These are phyloP conservation scores for Entophlyctis helioformis DNA, from an alignment of 192 early-diverging fungal species.

Conservation along the genomic window DNA sequence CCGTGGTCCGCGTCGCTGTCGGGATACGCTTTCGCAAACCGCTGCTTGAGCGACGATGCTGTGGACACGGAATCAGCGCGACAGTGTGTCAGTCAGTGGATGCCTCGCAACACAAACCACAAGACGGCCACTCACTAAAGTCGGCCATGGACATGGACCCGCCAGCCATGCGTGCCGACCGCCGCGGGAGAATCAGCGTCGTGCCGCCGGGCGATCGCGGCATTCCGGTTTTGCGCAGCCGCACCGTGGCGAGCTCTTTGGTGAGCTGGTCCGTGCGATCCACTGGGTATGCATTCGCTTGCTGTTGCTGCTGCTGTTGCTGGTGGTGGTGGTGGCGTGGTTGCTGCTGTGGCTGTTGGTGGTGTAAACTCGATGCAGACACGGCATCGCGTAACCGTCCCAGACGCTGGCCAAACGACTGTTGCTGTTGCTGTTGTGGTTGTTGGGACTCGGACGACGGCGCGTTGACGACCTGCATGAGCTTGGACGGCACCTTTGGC, in stretches of 20 bases:
- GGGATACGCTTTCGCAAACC: conserved; percentile 9
- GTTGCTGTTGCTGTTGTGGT: background rate
- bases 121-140: background rate
- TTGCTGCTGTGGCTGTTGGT: background rate
- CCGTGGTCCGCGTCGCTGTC: no score
- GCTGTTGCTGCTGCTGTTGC: background rate
- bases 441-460: no score
- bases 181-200: conserved; percentile 10
- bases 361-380: background rate
- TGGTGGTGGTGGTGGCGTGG: background rate
- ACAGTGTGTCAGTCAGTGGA: background rate
- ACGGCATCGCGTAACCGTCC: background rate
- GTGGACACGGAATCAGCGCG: background rate
- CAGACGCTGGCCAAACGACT: background rate
- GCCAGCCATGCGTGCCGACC: conserved; percentile 1
- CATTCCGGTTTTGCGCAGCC: conserved; percentile 8
- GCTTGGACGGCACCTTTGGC: no score
- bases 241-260: background rate
- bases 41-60: conserved; percentile 6
- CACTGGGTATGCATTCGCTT: background rate
- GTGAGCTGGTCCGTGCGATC: background rate
- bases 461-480: no score
- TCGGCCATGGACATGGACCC: conserved; percentile 1
- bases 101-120: no score
- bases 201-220: conserved; percentile 14